phyloP scores from a whole-genome alignment of 1,284 basidiomycete genomes.

The Cutaneotrichosporon sp. region DNA sequence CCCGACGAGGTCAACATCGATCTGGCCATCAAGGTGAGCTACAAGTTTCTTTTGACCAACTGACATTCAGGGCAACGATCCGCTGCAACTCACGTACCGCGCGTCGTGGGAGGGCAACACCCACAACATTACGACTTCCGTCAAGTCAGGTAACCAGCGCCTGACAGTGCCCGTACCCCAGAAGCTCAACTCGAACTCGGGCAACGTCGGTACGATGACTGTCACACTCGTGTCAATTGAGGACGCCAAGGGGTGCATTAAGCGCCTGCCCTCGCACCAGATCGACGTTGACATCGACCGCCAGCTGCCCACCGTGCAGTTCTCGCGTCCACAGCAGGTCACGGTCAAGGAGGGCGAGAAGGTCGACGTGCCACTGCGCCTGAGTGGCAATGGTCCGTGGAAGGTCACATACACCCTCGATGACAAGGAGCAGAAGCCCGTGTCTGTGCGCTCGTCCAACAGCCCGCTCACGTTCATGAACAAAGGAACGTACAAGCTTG shows the following conservation, averaged over 20 bases:
- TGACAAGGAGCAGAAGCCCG: slow-evolving; percentile 57
- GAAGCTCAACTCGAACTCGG: slow-evolving; percentile 31
- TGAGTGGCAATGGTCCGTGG: slow-evolving; percentile 92
- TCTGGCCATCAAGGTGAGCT: slow-evolving; percentile 64
- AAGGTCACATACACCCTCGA: slow-evolving; percentile 67
- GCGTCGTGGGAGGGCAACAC: slow-evolving; percentile 60
- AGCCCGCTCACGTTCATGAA: slow-evolving; percentile 66
- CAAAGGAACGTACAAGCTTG: slow-evolving; percentile 64
- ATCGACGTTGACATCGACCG: slow-evolving; percentile 86
- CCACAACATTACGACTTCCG: slow-evolving; percentile 62
- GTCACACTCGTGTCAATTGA: slow-evolving; percentile 65
- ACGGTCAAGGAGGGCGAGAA: slow-evolving; percentile 74
- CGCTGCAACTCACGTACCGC: slow-evolving; percentile 80
- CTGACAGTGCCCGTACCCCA: slow-evolving; percentile 40
- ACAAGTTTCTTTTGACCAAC: slow-evolving; percentile 31
- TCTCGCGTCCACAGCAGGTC: slow-evolving; percentile 61
- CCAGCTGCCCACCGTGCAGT: slow-evolving; percentile 81
- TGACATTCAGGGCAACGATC: slow-evolving; percentile 69
- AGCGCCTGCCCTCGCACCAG: slow-evolving; percentile 71
- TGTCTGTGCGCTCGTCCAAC: slow-evolving; percentile 65
- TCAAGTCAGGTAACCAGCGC: slow-evolving; percentile 59
- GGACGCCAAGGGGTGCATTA: slow-evolving; percentile 84
- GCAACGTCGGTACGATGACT: slow-evolving; percentile 39
- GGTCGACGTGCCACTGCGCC: slow-evolving; percentile 70
- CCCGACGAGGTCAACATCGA: slow-evolving; percentile 71